Evolutionary conservation across 2,329 filamentous ascomycete species (phyloP), one percentile per base, ranked within the genome.

Genomic region (Chrysoporthe puriensis): DNA sequence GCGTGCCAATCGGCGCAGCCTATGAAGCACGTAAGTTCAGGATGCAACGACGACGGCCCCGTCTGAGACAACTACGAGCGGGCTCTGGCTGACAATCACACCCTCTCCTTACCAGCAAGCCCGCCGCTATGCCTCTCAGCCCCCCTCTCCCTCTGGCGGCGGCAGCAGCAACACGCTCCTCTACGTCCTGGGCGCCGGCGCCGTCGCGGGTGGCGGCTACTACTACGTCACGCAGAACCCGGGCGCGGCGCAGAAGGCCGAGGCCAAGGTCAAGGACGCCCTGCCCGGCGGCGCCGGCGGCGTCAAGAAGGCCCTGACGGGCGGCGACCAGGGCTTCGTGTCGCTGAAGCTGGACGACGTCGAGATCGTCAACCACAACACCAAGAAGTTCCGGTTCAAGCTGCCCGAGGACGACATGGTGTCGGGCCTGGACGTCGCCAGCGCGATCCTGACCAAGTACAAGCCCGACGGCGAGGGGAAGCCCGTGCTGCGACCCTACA

Each of bases 361-460:
- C 62, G 91, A 97, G 81, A 81, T 84, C 58, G 81, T 97, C 82
- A 97, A 93, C 84, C 91, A 94, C 86, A 98, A 98, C 85, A 96
- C 94, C 74, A 98, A 98, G 89, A 90, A 88, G 74, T 85, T 98
- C 77, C 90, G 92, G 74, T 98, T 99, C 81, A 89, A 90, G 75
- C 88, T 98, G 56, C 92, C 93, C 18, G 92, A 96, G 78, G 85
- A 88, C 71, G 91, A 97, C 77, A 88, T 91, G 80, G 90, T 97
- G 64, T 95, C 92, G 68, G 96, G 96, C 57, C 83, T 99, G 68
- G 81, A 86, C 46, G 83, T 97, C 71, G 89, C 95, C 67, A 97
- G 93, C 86, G 94, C 94, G 58, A 81, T 99, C 73, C 84, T 99
- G 77, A 96, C 96, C 73, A 97, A 96, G 83, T 97, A 89, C 86